Evolutionary conservation across 345 rosid genomes (phyloP).

Genomic region (Passiflora organensis): DNA sequence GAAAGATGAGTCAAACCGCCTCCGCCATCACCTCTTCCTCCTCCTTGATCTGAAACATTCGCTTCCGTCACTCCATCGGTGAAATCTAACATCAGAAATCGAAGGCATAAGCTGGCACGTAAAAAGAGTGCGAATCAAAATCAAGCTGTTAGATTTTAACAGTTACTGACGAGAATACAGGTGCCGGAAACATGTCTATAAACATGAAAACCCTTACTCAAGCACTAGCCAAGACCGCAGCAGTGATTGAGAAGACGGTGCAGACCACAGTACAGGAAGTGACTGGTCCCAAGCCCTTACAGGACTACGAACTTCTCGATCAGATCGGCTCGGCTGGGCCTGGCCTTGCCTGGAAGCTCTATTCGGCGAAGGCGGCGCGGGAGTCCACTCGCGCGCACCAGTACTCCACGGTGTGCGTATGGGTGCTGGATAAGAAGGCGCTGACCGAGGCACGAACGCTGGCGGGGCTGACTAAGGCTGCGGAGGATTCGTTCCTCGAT

Average conservation of each 20-base stretch:
- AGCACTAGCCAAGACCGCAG: constrained; percentile 92
- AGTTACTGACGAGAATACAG: too few relatives aligned
- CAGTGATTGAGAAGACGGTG: constrained; percentile 92
- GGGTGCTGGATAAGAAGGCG: constrained; percentile 84
- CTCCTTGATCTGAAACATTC: too few relatives aligned
- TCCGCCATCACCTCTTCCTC: too few relatives aligned
- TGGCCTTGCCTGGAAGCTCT: constrained; percentile 89
- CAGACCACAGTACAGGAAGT: constrained; percentile 98
- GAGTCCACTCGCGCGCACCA: constrained; percentile 69
- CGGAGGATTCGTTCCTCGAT: constrained; percentile 82
- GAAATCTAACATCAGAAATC: too few relatives aligned
- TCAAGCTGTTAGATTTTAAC: too few relatives aligned
- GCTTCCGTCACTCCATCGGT: too few relatives aligned
- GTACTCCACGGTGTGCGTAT: constrained; percentile 87
- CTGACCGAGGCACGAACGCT: constrained; percentile 72
- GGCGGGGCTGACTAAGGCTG: constrained; percentile 72
- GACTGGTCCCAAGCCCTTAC: constrained; percentile 83
- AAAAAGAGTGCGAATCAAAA: too few relatives aligned
- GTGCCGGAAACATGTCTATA: constrained; percentile 23
- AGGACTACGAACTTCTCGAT: constrained; percentile 85
- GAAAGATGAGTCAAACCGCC: too few relatives aligned
- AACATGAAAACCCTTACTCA: constrained; percentile 88
- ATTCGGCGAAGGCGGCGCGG: constrained; percentile 67
- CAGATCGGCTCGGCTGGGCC: constrained; percentile 99
- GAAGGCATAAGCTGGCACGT: too few relatives aligned